Evolutionary conservation across 2,329 filamentous ascomycete genomes (phyloP).

Genomic region (Aspergillus texensis): DNA sequence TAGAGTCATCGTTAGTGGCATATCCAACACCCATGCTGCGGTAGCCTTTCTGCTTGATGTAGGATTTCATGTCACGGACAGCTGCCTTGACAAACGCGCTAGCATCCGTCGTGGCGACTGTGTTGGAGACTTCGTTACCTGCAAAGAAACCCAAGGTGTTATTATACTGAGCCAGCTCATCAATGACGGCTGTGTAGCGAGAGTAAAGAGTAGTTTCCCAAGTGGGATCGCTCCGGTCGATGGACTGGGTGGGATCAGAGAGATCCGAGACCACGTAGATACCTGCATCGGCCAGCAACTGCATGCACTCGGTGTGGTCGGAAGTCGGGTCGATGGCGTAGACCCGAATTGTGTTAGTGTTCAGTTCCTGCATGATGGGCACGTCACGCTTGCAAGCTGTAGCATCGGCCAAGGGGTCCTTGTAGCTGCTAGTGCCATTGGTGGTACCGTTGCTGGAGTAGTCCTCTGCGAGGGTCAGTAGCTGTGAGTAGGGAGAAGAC

Average conservation of each 20-base stretch:
- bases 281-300: slow-evolving; percentile 73
- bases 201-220: slow-evolving; percentile 78
- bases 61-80: slow-evolving; percentile 89
- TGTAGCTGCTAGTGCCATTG: slow-evolving; percentile 57
- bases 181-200: slow-evolving; percentile 81
- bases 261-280: slow-evolving; percentile 96
- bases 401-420: slow-evolving; percentile 77
- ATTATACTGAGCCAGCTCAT: slow-evolving; percentile 75
- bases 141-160: slow-evolving; percentile 97
- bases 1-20: slow-evolving; percentile 86
- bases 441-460: slow-evolving; percentile 56
- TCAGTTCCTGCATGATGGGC: slow-evolving; percentile 73
- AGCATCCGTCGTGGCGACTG: slow-evolving; percentile 79
- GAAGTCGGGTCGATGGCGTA: slow-evolving; percentile 82
- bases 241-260: slow-evolving; percentile 75
- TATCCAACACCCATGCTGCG: slow-evolving; percentile 86
- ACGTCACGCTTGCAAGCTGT: slow-evolving; percentile 78
- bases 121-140: slow-evolving; percentile 94
- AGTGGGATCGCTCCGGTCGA: slow-evolving; percentile 75
- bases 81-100: slow-evolving; percentile 96
- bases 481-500: no score
- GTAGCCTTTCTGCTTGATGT: slow-evolving; percentile 78
- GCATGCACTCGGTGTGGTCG: slow-evolving; percentile 83
- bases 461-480: slow-evolving; percentile 54
- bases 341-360: slow-evolving; percentile 89